These are phyloP conservation scores for Acanthamoeba quina DNA, from an alignment of 208 protist species.

Conservation along the genomic window DNA sequence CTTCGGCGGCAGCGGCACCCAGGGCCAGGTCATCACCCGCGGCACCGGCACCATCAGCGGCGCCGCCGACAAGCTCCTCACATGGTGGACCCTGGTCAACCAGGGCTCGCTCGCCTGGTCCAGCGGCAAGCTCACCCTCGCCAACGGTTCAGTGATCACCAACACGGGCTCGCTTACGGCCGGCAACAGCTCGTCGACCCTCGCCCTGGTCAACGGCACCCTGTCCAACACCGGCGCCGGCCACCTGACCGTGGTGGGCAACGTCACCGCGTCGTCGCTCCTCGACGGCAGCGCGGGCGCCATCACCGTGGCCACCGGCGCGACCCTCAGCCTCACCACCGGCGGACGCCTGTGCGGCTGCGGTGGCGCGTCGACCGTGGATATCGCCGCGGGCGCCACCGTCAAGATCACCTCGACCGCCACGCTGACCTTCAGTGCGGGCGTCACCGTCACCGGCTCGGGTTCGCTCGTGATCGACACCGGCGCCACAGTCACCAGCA, in stretches of 20 bases:
- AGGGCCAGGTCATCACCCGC: neutral
- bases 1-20: neutral
- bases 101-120: conserved; percentile 36
- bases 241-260: neutral
- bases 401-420: neutral
- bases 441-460: neutral
- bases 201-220: neutral
- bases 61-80: neutral
- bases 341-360: conserved; percentile 12
- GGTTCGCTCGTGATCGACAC: conserved; percentile 10
- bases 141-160: conserved; percentile 16
- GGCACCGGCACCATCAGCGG: conserved; percentile 31
- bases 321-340: neutral
- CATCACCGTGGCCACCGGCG: neutral
- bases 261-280: neutral
- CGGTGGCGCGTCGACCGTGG: neutral
- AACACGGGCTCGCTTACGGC: conserved; percentile 11
- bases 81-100: conserved; percentile 54
- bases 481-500: neutral
- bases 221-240: conserved; percentile 27
- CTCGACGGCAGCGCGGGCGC: neutral
- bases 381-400: neutral
- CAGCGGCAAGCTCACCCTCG: conserved; percentile 10
- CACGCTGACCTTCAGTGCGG: neutral
- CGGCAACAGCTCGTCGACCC: neutral